Conservation (phyloP, 2,329 filamentous ascomycete genomes). For the Aspergillus hortae region DNA sequence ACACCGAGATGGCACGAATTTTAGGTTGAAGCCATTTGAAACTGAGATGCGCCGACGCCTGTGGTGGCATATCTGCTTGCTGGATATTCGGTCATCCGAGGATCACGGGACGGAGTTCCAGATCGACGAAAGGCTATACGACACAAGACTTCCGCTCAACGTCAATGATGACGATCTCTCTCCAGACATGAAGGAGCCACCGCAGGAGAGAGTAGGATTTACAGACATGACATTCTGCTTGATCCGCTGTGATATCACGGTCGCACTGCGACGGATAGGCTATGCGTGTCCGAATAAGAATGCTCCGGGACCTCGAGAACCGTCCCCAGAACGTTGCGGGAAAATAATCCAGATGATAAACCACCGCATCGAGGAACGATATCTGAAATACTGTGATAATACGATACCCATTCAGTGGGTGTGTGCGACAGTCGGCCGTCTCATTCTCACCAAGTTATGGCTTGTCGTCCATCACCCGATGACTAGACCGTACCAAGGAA, state of each 20-base stretch:
- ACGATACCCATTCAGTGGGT: conserved; percentile 62
- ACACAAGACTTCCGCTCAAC: conserved; percentile 49
- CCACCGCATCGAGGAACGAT: conserved; percentile 53
- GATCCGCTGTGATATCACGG: conserved; percentile 53
- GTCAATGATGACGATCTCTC: conserved; percentile 51
- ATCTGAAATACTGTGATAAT: conserved; percentile 52
- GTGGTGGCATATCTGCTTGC: conserved; percentile 49
- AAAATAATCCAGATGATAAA: conserved; percentile 52
- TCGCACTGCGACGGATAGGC: conserved; percentile 38
- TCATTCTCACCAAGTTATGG: conserved; percentile 76
- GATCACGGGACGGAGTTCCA: conserved; percentile 48
- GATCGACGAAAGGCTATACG: conserved; percentile 43
- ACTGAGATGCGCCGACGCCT: conserved; percentile 51
- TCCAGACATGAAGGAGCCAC: conserved; percentile 47
- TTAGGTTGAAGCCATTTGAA: conserved; percentile 47
- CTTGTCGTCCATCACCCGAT: conserved; percentile 73
- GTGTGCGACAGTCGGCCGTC: conserved; percentile 62
- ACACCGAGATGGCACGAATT: conserved; percentile 50
- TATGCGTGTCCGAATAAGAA: conserved; percentile 29
- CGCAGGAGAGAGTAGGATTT: conserved; percentile 47
- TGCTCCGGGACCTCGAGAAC: conserved; percentile 13
- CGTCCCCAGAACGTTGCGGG: conserved; percentile 35
- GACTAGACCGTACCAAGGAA: conserved; percentile 55
- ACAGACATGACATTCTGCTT: conserved; percentile 53
- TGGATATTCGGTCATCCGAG: conserved; percentile 49